Base-by-base conservation (phyloP, 805 yeast genomes). In the Kurtzmaniella fragi region DNA sequence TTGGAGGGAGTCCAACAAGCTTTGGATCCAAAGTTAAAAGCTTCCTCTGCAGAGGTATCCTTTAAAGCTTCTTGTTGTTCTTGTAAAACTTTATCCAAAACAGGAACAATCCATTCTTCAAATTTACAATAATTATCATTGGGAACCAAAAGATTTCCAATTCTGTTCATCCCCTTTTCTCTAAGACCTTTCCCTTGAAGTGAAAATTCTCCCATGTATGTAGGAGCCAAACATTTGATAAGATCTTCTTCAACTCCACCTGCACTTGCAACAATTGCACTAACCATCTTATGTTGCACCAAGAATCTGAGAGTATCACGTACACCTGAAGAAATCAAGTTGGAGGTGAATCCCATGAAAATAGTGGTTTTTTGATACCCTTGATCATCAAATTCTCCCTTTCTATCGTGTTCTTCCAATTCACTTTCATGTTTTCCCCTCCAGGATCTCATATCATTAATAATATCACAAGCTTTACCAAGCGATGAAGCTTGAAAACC, bases 191-290 rank as follows among this genome's bases (percentile, higher is more conserved):
- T 71, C 43, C 99, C 99, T 12, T 81, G 78, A 49, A 91, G 71
- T 32, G 83, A 61, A 61, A 89, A 93, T 37, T 89, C 97, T 38
- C 99, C 97, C 73, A 95, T 70, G 55, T 81, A 90, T 6, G 99
- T 93, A 40, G 97, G 96, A 2, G 98, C 99, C 41, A 93, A 71
- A 59, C 96, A 89, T 64, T 93, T 93, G 71, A 93, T 93, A 36
- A 93, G 67, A 65, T 93, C 99, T 68, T 93, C 99, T 62, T 93
- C 99, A 45, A 93, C 81, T 49, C 99, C 99, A 49, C 99, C 99
- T 16, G 96, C 99, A 45, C 91, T 77, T n/a, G 98, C 84, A 36
- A 93, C 99, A 53, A 93, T 79, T 13, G 95, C 98, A 52, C 89
- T 84, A 33, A 93, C 96, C 77, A 84, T 85, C 62, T 89, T 91